These are phyloP conservation scores for Chlamydomonas eustigma DNA, from an alignment of 139 green algal genomes.

Conservation along the genomic window DNA sequence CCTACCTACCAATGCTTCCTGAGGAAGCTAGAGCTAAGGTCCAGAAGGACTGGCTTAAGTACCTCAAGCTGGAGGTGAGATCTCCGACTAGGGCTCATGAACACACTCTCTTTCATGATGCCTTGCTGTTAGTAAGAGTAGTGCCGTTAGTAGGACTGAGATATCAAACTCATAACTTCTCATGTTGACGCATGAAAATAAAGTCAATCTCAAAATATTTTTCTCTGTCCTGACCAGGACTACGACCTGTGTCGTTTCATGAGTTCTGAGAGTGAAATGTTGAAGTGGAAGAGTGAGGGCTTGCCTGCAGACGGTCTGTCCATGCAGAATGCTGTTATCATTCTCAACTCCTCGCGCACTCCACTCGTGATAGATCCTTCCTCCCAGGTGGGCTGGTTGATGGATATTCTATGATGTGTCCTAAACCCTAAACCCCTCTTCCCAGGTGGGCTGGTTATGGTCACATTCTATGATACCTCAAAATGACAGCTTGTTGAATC, in stretches of 20 bases:
- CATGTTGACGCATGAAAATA: too few relatives aligned
- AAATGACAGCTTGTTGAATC: too few relatives aligned
- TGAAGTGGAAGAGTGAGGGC: constrained; percentile 72
- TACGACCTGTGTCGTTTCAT: constrained; percentile 65
- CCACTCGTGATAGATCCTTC: constrained; percentile 78
- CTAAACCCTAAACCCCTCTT: too few relatives aligned
- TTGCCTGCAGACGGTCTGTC: constrained; percentile 63
- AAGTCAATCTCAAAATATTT: too few relatives aligned
- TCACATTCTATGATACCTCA: too few relatives aligned
- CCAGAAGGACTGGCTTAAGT: constrained; percentile 13
- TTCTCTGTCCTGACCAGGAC: too few relatives aligned
- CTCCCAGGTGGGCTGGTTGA: constrained; percentile 27
- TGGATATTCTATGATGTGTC: too few relatives aligned
- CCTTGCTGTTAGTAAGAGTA: too few relatives aligned
- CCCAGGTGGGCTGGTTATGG: too few relatives aligned
- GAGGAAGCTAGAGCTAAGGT: constrained; percentile 17
- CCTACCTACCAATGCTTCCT: constrained; percentile 19
- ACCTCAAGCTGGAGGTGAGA: constrained; percentile 6
- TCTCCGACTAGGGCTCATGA: background rate
- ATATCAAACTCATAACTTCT: too few relatives aligned
- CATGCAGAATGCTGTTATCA: constrained; percentile 67
- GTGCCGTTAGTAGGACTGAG: too few relatives aligned
- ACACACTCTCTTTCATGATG: too few relatives aligned
- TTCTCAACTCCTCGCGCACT: constrained; percentile 43
- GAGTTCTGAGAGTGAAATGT: constrained; percentile 64